These are phyloP conservation scores for Bidens hawaiensis DNA, from an alignment of 140 eudicot species.

Conservation along the genomic window DNA sequence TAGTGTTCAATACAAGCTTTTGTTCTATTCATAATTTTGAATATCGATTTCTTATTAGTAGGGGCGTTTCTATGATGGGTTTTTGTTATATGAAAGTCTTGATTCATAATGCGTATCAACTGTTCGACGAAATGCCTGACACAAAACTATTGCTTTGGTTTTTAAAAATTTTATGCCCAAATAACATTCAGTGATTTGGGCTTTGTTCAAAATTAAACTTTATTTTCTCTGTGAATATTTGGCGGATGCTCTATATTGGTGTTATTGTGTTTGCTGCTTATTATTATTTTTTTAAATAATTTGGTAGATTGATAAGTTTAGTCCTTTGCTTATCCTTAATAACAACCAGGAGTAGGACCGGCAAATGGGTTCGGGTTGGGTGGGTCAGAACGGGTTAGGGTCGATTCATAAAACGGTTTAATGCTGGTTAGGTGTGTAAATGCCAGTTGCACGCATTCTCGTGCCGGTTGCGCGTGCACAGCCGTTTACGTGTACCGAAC, in stretches of 20 bases:
- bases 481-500: too few relatives aligned
- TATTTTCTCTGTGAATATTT: background rate
- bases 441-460: too few relatives aligned
- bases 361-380: too few relatives aligned
- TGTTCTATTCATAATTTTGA: background rate
- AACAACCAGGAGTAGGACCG: background rate
- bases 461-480: too few relatives aligned
- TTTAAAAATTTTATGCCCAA: background rate
- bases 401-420: too few relatives aligned
- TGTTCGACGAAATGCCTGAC: slow-evolving; percentile 3
- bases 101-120: background rate
- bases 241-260: background rate
- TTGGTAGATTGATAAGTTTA: slow-evolving; percentile 4
- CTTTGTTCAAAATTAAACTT: background rate
- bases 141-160: background rate
- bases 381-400: too few relatives aligned
- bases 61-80: background rate
- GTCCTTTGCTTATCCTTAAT: background rate
- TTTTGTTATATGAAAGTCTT: background rate
- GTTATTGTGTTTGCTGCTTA: background rate
- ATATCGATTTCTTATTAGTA: background rate
- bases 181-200: background rate
- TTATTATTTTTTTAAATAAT: background rate
- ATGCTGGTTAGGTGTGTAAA: too few relatives aligned
- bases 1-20: background rate